These are phyloP conservation scores for Bruguiera hainesii DNA, from an alignment of 441 rosid species.

Conservation along the genomic window DNA sequence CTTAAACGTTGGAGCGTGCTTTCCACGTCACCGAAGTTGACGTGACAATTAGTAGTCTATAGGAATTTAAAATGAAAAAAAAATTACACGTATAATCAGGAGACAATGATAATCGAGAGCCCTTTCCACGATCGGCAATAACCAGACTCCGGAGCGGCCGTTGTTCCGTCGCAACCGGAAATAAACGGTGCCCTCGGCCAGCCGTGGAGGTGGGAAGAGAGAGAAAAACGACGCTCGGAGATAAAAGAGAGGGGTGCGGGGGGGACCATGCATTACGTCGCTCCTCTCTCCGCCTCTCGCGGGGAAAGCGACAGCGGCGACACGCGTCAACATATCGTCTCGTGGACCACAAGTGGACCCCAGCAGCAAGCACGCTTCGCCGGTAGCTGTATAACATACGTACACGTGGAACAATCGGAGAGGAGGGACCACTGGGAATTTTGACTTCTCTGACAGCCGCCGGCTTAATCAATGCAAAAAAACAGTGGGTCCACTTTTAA, in stretches of 20 bases:
- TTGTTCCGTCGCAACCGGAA: too few species aligned
- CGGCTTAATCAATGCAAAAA: conserved; percentile 57
- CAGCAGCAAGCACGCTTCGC: conserved; percentile 46
- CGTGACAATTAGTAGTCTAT: conserved; percentile 5
- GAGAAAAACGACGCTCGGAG: conserved; percentile 6
- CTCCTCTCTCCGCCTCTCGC: conserved; percentile 40
- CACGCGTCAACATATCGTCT: conserved; percentile 39
- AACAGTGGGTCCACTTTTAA: background rate
- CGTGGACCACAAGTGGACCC: conserved; percentile 71
- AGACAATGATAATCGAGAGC: background rate
- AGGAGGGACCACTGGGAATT: conserved; percentile 45
- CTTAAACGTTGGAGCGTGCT: conserved; percentile 52
- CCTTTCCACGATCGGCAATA: too few species aligned
- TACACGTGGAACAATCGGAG: conserved; percentile 46
- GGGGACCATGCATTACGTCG: conserved; percentile 51
- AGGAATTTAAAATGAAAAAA: too few species aligned
- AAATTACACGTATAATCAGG: background rate
- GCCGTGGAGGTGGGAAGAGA: background rate
- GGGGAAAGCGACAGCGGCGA: conserved; percentile 37
- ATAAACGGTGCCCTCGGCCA: background rate
- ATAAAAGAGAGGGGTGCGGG: background rate
- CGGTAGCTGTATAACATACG: conserved; percentile 32
- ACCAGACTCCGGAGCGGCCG: too few species aligned
- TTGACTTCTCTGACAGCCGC: conserved; percentile 84
- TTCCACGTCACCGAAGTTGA: conserved; percentile 35